Percentiles rank a stretch among this genome's conserved stretches.
Evolutionary conservation across 176 grass and related monocot genomes (phyloP).

Genomic region (Cymbopogon citratus): DNA sequence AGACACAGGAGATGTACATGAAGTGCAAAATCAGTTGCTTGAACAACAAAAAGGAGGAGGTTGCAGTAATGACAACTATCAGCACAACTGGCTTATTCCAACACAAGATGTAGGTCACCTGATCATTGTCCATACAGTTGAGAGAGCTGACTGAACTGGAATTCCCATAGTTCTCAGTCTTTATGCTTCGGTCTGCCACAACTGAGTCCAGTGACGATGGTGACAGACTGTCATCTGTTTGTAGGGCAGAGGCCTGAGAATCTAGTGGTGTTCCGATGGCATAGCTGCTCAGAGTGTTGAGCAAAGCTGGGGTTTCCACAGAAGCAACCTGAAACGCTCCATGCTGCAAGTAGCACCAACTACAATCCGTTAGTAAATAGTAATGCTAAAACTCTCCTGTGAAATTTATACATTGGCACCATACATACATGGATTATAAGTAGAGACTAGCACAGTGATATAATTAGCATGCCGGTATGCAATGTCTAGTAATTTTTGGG

Average conservation of each 20-base stretch:
- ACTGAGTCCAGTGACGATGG: conserved; percentile 78
- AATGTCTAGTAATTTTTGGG: background rate
- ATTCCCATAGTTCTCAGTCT: conserved; percentile 60
- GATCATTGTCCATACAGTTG: conserved; percentile 52
- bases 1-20: background rate
- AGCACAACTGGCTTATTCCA: background rate
- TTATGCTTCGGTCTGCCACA: conserved; percentile 64
- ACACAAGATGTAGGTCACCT: conserved; percentile 39
- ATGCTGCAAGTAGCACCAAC: conserved; percentile 34
- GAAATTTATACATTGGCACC: background rate
- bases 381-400: background rate
- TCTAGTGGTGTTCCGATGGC: conserved; percentile 53
- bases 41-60: background rate
- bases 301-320: conserved; percentile 46
- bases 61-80: background rate
- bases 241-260: conserved; percentile 65
- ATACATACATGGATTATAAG: background rate
- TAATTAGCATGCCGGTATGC: background rate
- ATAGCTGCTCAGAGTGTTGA: conserved; percentile 52
- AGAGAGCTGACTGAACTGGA: conserved; percentile 52
- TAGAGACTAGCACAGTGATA: background rate
- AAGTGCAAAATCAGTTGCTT: background rate
- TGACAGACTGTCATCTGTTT: conserved; percentile 80
- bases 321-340: conserved; percentile 44
- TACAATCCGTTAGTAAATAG: background rate